phyloP scores from a whole-genome alignment of 495 filamentous ascomycete genomes.

The Pseudotulostoma volvatum region DNA sequence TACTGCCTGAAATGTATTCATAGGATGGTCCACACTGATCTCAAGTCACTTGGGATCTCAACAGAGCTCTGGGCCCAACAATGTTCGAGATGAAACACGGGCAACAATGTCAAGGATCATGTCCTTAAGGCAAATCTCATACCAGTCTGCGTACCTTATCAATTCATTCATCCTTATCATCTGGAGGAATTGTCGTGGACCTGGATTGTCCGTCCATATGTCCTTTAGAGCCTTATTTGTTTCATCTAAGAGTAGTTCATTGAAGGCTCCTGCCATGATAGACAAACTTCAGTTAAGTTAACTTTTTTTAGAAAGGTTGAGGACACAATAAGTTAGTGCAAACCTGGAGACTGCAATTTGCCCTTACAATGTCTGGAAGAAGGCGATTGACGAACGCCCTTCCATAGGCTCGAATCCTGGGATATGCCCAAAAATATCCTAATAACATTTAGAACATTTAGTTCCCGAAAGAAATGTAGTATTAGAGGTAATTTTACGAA shows the following conservation, averaged over 20 bases:
- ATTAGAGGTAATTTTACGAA: too few relatives aligned
- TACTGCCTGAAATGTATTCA: constrained; percentile 28
- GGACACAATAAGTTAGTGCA: too few relatives aligned
- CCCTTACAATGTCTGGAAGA: constrained; percentile 25
- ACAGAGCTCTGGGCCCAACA: constrained; percentile 37
- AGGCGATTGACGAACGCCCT: constrained; percentile 11
- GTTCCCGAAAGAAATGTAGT: constrained; percentile 6
- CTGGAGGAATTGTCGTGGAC: neutral
- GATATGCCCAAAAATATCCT: constrained; percentile 30
- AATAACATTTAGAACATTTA: neutral
- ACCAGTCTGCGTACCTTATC: constrained; percentile 1
- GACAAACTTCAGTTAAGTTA: neutral
- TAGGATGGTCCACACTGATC: constrained; percentile 39
- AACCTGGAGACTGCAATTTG: too few relatives aligned
- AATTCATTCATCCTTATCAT: neutral
- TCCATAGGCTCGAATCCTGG: constrained; percentile 32
- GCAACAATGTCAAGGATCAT: constrained; percentile 34
- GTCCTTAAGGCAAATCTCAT: constrained; percentile 18
- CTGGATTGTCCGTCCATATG: constrained; percentile 12
- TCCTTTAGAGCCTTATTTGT: constrained; percentile 14
- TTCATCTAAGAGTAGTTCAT: constrained; percentile 14
- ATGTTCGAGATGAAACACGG: constrained; percentile 39
- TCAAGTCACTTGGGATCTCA: constrained; percentile 40
- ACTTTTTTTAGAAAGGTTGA: constrained; percentile 12
- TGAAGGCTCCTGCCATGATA: constrained; percentile 1